Evolutionary conservation across 2,329 filamentous ascomycete genomes (phyloP).

Genomic region (Alternaria postmessia): DNA sequence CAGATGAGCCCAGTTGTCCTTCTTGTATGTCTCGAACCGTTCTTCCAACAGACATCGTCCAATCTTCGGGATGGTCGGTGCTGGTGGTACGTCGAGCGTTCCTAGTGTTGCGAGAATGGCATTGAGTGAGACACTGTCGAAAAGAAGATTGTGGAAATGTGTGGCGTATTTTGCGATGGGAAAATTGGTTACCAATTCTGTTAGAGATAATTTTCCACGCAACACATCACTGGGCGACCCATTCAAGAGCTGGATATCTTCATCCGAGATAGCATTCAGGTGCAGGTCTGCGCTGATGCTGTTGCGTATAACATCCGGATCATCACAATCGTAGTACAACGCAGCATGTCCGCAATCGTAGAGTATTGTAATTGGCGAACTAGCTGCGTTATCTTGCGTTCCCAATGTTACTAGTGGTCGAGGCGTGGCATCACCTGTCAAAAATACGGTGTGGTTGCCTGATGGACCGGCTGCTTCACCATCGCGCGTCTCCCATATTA

Average conservation of each 20-base stretch:
- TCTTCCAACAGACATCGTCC: neutral
- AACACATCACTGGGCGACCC: neutral
- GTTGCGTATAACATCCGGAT: conserved; percentile 10
- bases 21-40: neutral
- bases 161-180: neutral
- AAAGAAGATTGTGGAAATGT: conserved; percentile 16
- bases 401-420: neutral
- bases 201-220: neutral
- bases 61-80: neutral
- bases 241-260: conserved; percentile 1
- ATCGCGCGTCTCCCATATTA: conserved; percentile 18
- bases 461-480: neutral
- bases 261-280: conserved; percentile 11
- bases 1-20: conserved; percentile 5
- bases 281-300: conserved; percentile 22
- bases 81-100: neutral
- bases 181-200: conserved; percentile 1
- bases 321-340: conserved; percentile 21
- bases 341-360: conserved; percentile 17
- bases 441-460: conserved; percentile 18
- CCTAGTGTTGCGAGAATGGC: conserved; percentile 2
- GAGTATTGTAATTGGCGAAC: conserved; percentile 12
- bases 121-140: neutral
- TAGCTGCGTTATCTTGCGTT: neutral
- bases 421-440: conserved; percentile 10